Percentiles rank a stretch among this genome's conserved stretches.
Conservation (phyloP, 2,329 filamentous ascomycete species). For the Pseudogymnoascus destructans region DNA sequence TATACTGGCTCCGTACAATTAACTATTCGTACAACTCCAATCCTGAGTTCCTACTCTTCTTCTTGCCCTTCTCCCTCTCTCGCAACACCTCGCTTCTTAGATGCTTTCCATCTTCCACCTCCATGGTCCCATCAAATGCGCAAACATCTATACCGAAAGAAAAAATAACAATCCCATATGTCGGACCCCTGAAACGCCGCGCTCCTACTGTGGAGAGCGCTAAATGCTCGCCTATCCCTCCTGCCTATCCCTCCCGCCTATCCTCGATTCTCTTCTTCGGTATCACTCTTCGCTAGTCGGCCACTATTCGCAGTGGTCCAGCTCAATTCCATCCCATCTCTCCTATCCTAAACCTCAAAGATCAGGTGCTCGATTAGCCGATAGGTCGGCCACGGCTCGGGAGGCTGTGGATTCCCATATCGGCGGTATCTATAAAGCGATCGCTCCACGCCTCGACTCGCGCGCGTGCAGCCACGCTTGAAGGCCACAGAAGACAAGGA, state of each 20-base stretch:
- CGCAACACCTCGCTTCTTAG: not conserved
- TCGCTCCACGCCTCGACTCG: constrained; percentile 71
- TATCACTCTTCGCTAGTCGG: not conserved
- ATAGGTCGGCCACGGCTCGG: not conserved
- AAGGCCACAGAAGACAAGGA: constrained; percentile 82
- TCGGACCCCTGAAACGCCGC: constrained; percentile 5
- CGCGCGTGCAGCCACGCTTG: constrained; percentile 79
- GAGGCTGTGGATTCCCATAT: not conserved
- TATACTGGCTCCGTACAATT: not conserved
- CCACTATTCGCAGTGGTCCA: not conserved
- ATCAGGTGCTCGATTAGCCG: not conserved
- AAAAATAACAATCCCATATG: constrained; percentile 5
- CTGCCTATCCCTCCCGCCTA: not conserved
- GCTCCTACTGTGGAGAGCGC: not conserved
- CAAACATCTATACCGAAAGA: constrained; percentile 1
- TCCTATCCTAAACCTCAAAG: not conserved
- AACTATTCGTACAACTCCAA: not conserved
- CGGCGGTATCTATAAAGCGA: constrained; percentile 46
- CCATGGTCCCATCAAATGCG: not conserved
- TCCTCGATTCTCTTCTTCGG: constrained; percentile 4
- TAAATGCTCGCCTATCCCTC: not conserved
- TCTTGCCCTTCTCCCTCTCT: not conserved
- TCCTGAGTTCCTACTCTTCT: not conserved
- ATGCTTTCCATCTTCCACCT: not conserved
- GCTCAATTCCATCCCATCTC: not conserved